These are phyloP conservation scores for Talaromyces wortmannii DNA, from an alignment of 495 filamentous ascomycete species.

Conservation along the genomic window DNA sequence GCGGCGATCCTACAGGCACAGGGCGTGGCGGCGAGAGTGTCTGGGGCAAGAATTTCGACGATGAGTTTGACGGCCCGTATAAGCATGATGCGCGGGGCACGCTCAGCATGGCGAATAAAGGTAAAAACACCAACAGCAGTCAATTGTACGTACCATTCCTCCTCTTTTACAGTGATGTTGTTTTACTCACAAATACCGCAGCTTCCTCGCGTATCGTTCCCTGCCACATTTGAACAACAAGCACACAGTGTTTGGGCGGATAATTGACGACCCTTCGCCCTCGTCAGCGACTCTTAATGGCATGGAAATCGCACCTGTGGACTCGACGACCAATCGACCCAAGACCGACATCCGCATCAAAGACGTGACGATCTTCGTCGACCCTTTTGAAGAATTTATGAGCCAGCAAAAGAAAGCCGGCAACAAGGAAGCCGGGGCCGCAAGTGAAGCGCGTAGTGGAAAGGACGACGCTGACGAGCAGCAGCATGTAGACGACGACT, in stretches of 20 bases:
- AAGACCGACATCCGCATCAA: slow-evolving; percentile 69
- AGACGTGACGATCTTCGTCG: slow-evolving; percentile 81
- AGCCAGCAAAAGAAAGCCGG: slow-evolving; percentile 28
- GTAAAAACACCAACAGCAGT: slow-evolving; percentile 89
- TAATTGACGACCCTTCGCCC: slow-evolving; percentile 69
- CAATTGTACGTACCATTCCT: slow-evolving; percentile 56
- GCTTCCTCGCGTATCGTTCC: slow-evolving; percentile 81
- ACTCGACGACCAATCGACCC: slow-evolving; percentile 62
- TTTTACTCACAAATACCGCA: slow-evolving; percentile 8
- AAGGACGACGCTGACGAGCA: slow-evolving; percentile 27
- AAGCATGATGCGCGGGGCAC: slow-evolving; percentile 74
- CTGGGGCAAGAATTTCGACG: slow-evolving; percentile 87
- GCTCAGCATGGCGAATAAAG: slow-evolving; percentile 95
- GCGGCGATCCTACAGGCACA: slow-evolving; percentile 63
- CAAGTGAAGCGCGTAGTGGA: slow-evolving; percentile 29
- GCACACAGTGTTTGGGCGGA: slow-evolving; percentile 88
- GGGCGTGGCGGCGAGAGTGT: slow-evolving; percentile 80
- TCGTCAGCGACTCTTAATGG: slow-evolving; percentile 51
- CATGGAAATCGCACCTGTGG: slow-evolving; percentile 66
- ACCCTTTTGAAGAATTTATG: slow-evolving; percentile 90
- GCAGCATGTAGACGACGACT: slow-evolving; percentile 67
- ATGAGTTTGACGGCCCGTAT: slow-evolving; percentile 86
- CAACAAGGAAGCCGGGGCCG: slow-evolving; percentile 39
- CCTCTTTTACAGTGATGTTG: neutral
- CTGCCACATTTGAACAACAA: slow-evolving; percentile 83